A percentile compares a stretch with the other conserved stretches of the same genome.
These are phyloP conservation scores for Bacidia rubella DNA, from an alignment of 495 filamentous ascomycete species.

Conservation along the genomic window DNA sequence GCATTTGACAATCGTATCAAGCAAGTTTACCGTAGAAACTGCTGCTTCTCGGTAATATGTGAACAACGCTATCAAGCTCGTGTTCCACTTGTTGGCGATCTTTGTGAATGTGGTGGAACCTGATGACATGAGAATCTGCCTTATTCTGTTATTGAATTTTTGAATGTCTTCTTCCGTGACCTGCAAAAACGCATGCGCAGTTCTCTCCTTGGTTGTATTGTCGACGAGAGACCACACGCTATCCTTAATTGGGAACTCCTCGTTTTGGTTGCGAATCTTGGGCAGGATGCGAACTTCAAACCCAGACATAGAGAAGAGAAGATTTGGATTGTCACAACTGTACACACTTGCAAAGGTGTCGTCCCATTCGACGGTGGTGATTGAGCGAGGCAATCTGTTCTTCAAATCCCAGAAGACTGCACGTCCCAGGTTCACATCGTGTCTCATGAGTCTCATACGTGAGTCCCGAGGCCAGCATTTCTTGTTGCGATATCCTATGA, in stretches of 20 bases:
- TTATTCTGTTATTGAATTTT: slow-evolving; percentile 98
- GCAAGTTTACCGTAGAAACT: slow-evolving; percentile 87
- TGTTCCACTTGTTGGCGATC: slow-evolving; percentile 99
- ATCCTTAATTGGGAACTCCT: slow-evolving; percentile 95
- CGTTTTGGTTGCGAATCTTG: slow-evolving; percentile 87
- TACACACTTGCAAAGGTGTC: slow-evolving; percentile 99
- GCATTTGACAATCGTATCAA: slow-evolving; percentile 98
- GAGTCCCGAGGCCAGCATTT: slow-evolving; percentile 99
- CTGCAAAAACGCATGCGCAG: slow-evolving; percentile 94
- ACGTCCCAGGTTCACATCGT: slow-evolving; percentile 95
- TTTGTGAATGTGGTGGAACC: slow-evolving; percentile 99
- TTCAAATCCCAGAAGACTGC: slow-evolving; percentile 99
- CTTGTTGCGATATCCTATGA: slow-evolving; percentile 97
- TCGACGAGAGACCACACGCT: slow-evolving; percentile 97
- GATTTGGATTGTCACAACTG: slow-evolving; percentile 93
- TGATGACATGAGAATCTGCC: slow-evolving; percentile 98
- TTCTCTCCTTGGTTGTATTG: slow-evolving; percentile 90
- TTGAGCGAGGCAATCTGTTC: slow-evolving; percentile 83
- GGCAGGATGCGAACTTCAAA: slow-evolving; percentile 97
- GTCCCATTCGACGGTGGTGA: slow-evolving; percentile 98
- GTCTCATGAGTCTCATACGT: slow-evolving; percentile 95
- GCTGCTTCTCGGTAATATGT: slow-evolving; percentile 98
- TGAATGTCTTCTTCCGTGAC: slow-evolving; percentile 97
- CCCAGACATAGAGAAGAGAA: slow-evolving; percentile 95
- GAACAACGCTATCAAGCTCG: slow-evolving; percentile 93